Evolutionary conservation across 225 moss, liverwort and hornwort species (phyloP).

Genomic region (Neckera pumila): DNA sequence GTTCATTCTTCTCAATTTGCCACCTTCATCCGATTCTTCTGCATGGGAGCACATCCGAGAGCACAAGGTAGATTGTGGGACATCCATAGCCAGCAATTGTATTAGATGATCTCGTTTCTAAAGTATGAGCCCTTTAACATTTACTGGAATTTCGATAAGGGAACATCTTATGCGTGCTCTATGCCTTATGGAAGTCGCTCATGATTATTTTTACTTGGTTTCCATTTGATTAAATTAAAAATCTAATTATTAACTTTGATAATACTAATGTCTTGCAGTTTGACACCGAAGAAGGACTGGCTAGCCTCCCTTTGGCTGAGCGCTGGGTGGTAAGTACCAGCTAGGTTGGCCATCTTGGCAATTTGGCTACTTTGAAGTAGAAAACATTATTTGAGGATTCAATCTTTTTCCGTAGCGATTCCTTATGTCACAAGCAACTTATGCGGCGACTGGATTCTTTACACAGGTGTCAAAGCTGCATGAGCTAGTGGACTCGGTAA

Average conservation of each 20-base stretch:
- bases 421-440: background rate
- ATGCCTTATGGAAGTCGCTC: background rate
- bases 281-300: constrained; percentile 25
- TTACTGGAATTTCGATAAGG: background rate
- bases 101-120: background rate
- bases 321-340: constrained; percentile 68
- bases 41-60: constrained; percentile 42
- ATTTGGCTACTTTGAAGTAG: background rate
- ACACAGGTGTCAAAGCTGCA: constrained; percentile 74
- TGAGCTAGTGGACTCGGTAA: constrained; percentile 63
- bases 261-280: constrained; percentile 22
- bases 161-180: background rate
- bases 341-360: background rate
- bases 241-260: background rate
- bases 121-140: background rate
- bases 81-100: background rate
- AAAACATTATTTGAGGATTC: background rate
- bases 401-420: background rate
- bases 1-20: constrained; percentile 74
- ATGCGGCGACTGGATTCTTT: background rate
- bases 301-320: constrained; percentile 49
- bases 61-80: constrained; percentile 25
- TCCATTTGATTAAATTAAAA: background rate
- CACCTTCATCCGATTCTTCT: constrained; percentile 36
- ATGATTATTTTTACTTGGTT: background rate